These are phyloP conservation scores for Crithidia acanthocephali DNA, from an alignment of 208 protist species.

Conservation along the genomic window DNA sequence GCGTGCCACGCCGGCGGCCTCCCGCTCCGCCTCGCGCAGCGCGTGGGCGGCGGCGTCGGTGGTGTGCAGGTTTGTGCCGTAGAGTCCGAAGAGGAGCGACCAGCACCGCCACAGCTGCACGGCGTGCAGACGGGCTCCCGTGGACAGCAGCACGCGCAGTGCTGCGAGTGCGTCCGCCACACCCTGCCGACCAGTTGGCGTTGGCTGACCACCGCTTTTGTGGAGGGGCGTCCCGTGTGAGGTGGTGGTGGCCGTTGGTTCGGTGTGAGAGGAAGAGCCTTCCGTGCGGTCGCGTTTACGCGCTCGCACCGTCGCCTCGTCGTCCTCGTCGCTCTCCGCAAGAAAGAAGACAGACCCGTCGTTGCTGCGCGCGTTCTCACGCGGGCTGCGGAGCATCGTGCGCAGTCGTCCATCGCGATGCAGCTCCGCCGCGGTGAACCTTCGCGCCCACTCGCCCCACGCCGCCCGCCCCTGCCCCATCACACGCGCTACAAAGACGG, in stretches of 20 bases:
- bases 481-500: conserved; percentile 10
- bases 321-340: not conserved
- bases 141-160: not conserved
- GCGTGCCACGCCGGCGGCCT: conserved; percentile 14
- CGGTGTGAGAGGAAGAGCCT: too few relatives aligned
- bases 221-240: too few relatives aligned
- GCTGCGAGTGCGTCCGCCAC: conserved; percentile 4
- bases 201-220: too few relatives aligned
- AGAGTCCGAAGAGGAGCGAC: conserved; percentile 26
- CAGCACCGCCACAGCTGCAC: conserved; percentile 33
- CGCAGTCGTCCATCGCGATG: conserved; percentile 1
- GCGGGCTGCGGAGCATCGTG: not conserved
- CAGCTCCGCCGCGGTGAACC: conserved; percentile 2
- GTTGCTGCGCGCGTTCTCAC: not conserved
- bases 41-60: conserved; percentile 12
- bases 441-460: conserved; percentile 32
- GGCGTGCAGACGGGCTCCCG: conserved; percentile 14
- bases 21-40: conserved; percentile 16
- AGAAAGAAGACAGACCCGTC: not conserved
- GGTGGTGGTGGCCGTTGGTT: not conserved
- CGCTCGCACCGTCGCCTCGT: too few relatives aligned
- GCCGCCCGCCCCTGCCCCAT: conserved; percentile 17
- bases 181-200: too few relatives aligned
- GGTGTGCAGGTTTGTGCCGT: conserved; percentile 29
- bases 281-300: too few relatives aligned